These are phyloP conservation scores for Pseudogymnoascus sp. DNA, from an alignment of 2,329 filamentous ascomycete species.

Conservation along the genomic window DNA sequence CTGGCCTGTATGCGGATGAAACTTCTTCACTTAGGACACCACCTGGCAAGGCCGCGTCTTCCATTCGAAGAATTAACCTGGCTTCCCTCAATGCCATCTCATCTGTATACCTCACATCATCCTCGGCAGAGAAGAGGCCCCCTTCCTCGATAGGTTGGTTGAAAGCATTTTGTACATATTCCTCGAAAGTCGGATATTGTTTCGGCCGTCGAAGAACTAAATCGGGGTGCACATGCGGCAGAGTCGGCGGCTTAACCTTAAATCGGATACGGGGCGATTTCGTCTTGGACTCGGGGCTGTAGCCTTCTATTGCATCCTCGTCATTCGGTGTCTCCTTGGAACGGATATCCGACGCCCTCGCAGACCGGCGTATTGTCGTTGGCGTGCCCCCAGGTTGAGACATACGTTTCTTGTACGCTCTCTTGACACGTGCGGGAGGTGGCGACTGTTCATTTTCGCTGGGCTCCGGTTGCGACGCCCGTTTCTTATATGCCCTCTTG, in stretches of 20 bases:
- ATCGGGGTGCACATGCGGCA: conserved; percentile 53
- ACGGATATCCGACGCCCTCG: conserved; percentile 18
- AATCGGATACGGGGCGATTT: conserved; percentile 41
- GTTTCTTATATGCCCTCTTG: conserved; percentile 9
- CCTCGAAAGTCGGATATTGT: conserved; percentile 46
- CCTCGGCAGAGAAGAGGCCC: conserved; percentile 44
- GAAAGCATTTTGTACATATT: conserved; percentile 47
- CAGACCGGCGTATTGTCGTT: conserved; percentile 19
- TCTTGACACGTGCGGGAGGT: conserved; percentile 13
- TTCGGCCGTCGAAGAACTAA: conserved; percentile 45
- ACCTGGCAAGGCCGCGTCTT: conserved; percentile 65
- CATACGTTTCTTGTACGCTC: conserved; percentile 2
- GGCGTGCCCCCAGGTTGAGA: conserved; percentile 18
- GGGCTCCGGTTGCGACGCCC: conserved; percentile 17
- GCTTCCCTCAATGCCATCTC: conserved; percentile 63
- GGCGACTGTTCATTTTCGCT: not conserved
- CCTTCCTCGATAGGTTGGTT: conserved; percentile 50
- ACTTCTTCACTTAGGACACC: conserved; percentile 63
- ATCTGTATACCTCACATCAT: conserved; percentile 49
- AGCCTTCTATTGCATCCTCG: conserved; percentile 15
- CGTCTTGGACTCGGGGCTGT: conserved; percentile 21
- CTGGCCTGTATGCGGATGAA: conserved; percentile 66
- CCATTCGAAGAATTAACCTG: conserved; percentile 56
- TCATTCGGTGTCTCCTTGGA: conserved; percentile 10
- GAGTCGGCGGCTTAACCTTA: conserved; percentile 38